Evolutionary conservation across 1,284 basidiomycete species (phyloP).

Genomic region (Marasmius fiardii): DNA sequence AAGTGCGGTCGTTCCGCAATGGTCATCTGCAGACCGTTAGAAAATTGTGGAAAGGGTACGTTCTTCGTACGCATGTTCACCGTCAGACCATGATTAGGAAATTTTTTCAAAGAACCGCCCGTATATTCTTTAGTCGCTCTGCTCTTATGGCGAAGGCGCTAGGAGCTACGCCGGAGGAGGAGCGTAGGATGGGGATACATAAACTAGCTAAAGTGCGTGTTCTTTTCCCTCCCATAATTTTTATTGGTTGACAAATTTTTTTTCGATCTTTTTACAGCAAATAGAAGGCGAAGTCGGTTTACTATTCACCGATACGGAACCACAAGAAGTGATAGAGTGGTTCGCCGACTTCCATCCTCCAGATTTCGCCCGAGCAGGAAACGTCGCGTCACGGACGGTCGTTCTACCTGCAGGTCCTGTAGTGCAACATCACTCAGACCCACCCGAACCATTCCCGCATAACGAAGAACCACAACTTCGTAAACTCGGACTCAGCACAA

Average conservation of each 20-base stretch:
- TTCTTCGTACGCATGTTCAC: constrained; percentile 16
- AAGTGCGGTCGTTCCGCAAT: constrained; percentile 94
- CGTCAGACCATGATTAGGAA: constrained; percentile 7
- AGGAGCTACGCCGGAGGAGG: constrained; percentile 85
- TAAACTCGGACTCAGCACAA: constrained; percentile 86
- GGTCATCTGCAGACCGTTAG: constrained; percentile 92
- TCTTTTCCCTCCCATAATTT: neutral
- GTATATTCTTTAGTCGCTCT: constrained; percentile 92
- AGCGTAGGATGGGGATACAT: constrained; percentile 79
- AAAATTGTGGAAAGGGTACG: constrained; percentile 90
- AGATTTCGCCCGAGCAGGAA: constrained; percentile 92
- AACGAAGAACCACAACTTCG: constrained; percentile 96
- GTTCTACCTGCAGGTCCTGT: constrained; percentile 74
- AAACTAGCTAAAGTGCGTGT: constrained; percentile 74
- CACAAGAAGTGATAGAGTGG: constrained; percentile 91
- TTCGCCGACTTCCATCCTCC: constrained; percentile 88
- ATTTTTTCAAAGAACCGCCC: constrained; percentile 58
- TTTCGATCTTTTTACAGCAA: constrained; percentile 49
- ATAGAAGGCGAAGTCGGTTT: constrained; percentile 93
- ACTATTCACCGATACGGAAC: constrained; percentile 87
- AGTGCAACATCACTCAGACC: constrained; percentile 69
- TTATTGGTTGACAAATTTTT: constrained; percentile 6
- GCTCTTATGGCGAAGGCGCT: constrained; percentile 96
- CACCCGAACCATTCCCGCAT: constrained; percentile 88
- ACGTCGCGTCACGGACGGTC: constrained; percentile 73